A percentile compares a stretch with the other conserved stretches of the same genome.
Conservation (phyloP, 306 rosid species). For the Arachis stenosperma region DNA sequence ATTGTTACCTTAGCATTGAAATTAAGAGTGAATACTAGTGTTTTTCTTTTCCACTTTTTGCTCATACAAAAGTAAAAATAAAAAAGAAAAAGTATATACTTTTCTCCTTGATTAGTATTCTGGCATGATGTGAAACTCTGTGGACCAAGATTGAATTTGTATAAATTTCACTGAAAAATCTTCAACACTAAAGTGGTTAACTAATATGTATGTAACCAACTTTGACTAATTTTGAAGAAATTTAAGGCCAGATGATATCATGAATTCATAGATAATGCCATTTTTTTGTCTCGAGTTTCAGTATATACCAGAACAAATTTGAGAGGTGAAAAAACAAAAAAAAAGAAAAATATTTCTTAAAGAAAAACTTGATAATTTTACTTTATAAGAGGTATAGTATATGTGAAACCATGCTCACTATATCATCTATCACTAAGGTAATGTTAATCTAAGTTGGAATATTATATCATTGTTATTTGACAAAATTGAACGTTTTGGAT, state of each 20-base stretch:
- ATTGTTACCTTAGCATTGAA: conserved; percentile 10
- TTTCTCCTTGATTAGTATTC: not conserved
- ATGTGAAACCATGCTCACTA: too few relatives aligned
- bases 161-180: not conserved
- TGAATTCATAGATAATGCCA: conserved; percentile 17
- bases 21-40: not conserved
- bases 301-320: too few relatives aligned
- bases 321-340: too few relatives aligned
- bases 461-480: too few relatives aligned
- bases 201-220: conserved; percentile 13
- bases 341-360: too few relatives aligned
- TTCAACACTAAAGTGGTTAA: not conserved
- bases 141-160: not conserved
- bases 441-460: too few relatives aligned
- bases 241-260: conserved; percentile 10
- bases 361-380: too few relatives aligned
- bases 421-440: too few relatives aligned
- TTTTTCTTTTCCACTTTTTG: not conserved
- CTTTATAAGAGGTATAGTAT: too few relatives aligned
- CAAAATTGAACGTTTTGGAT: too few relatives aligned
- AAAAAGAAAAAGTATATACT: not conserved
- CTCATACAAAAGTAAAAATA: too few relatives aligned
- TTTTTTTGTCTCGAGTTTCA: not conserved
- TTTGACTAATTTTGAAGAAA: conserved; percentile 11
- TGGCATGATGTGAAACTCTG: not conserved